phyloP scores from a whole-genome alignment of 176 grass and related monocot genomes.

The Carex pumila region DNA sequence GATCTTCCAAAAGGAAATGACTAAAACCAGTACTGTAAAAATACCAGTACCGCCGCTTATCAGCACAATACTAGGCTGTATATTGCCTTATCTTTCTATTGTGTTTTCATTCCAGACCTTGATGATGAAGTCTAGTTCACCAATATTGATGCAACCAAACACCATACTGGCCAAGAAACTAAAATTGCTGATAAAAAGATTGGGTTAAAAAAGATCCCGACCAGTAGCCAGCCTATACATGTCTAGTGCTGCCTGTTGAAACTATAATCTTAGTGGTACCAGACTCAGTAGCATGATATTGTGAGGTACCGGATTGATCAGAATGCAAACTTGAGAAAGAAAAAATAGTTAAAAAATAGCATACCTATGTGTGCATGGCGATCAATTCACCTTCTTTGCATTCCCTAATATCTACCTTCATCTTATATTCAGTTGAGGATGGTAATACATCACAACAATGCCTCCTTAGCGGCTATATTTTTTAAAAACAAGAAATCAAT shows the following conservation, averaged over 20 bases:
- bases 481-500: conserved; percentile 5
- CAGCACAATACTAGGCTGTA: background rate
- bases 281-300: background rate
- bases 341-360: background rate
- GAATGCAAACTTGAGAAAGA: background rate
- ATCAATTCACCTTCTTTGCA: conserved; percentile 90
- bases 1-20: background rate
- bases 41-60: background rate
- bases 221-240: background rate
- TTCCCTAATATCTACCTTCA: conserved; percentile 71
- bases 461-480: conserved; percentile 56
- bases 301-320: background rate
- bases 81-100: background rate
- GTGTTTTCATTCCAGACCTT: background rate
- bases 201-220: background rate
- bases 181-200: background rate
- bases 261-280: background rate
- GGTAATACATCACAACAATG: conserved; percentile 81
- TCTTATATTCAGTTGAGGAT: conserved; percentile 42
- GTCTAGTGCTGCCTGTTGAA: background rate
- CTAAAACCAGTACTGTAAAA: background rate
- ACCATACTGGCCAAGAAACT: background rate
- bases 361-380: conserved; percentile 49
- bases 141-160: background rate
- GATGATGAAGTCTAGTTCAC: background rate